Evolutionary conservation across 2,329 filamentous ascomycete species (phyloP).

Genomic region (Diplodia mutila): DNA sequence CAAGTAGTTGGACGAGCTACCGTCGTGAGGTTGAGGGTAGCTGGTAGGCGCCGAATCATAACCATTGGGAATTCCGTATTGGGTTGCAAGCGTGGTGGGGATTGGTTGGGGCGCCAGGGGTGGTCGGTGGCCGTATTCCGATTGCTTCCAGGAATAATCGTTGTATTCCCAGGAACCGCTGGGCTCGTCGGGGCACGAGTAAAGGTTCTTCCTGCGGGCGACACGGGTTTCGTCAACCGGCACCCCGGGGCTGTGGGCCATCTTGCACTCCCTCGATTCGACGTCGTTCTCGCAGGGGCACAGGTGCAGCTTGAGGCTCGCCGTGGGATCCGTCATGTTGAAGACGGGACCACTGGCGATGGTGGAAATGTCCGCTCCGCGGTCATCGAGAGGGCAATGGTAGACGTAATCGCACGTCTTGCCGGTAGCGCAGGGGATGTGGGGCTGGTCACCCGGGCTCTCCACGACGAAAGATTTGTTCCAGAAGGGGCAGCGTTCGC

Average conservation of each 20-base stretch:
- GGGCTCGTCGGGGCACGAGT: not conserved
- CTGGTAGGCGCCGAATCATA: too few relatives aligned
- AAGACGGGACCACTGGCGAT: constrained; percentile 71
- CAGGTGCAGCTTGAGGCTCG: constrained; percentile 99
- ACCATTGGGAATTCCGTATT: too few relatives aligned
- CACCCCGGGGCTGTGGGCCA: not conserved
- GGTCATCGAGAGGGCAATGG: not conserved
- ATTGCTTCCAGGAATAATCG: too few relatives aligned
- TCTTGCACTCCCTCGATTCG: not conserved
- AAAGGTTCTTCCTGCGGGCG: not conserved
- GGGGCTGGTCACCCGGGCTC: not conserved
- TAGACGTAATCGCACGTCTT: not conserved
- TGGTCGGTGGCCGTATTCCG: too few relatives aligned
- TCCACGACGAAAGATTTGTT: not conserved
- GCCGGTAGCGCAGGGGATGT: not conserved
- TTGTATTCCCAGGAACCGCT: too few relatives aligned
- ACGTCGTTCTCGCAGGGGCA: constrained; percentile 25
- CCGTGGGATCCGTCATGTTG: constrained; percentile 85
- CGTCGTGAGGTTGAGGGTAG: too few relatives aligned
- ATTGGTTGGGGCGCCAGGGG: too few relatives aligned
- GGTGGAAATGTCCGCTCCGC: not conserved
- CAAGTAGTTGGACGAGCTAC: too few relatives aligned
- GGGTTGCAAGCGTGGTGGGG: too few relatives aligned
- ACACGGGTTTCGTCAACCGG: not conserved
- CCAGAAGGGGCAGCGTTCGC: not conserved